Evolutionary conservation across 1,284 basidiomycete genomes (phyloP), one percentile per base, ranked within the genome.

Genomic region (Fomitiporia mediterranea): DNA sequence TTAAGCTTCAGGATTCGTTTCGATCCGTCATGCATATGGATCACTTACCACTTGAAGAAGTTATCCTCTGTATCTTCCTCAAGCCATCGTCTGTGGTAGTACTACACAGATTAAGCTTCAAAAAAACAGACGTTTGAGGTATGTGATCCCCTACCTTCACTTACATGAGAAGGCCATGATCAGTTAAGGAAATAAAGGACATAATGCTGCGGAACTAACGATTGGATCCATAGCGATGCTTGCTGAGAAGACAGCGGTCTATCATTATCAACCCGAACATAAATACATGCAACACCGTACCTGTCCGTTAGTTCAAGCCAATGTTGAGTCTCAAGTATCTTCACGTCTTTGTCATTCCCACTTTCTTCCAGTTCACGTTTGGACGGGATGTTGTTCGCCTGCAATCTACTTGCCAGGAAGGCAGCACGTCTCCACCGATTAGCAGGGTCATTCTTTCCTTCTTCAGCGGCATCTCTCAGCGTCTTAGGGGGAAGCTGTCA

Each of bases 201-300:
- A 40, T 27, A 43, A 28, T 9, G 23, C 25, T 53, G 44, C 39
- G 69, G 71, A 66, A 70, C 47, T 66, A 65, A 78, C 81, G 68
- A 66, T 85, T 84, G 27, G 81, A 79, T 4, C 81, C 86, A 73
- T 86, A 88, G 35, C 84, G 74, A 66, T 86, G 83, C 65, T 86
- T 86, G n/a, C 79, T 79, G 64, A 15, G 19, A 21, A 23, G 23
- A 19, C 49, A 48, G 11, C 44, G 2, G 13, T 27, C n/a, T 15
- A 55, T 13, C 11, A 17, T 19, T 43, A 9, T 4, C 23, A 17
- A 30, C 8, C 17, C 6, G 17, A n/a, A 9, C 6, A 23, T 23
- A 27, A 46, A 35, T 11, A 30, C 7, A 38, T 11, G 19, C 28
- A 21, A 9, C 6, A 3, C 65, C 72, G 48, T 56, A 81, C 79